Base-by-base conservation (phyloP, 2,329 filamentous ascomycete genomes). In the Pyricularia pennisetigena region DNA sequence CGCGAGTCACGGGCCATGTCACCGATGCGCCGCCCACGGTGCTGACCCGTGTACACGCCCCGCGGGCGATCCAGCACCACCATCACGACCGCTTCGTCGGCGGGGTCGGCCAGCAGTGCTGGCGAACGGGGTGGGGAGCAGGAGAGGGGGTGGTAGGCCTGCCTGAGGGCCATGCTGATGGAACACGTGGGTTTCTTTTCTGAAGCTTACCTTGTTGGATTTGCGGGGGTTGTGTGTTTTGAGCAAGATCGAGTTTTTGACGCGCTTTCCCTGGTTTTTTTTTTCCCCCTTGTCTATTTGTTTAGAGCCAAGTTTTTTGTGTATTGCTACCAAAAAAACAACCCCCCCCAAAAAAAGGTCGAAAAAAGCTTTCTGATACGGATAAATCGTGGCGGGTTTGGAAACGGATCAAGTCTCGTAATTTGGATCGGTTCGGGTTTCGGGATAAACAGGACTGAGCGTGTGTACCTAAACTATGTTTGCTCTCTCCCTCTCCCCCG, bases 11-110 rank as follows among this genome's bases (percentile, higher is more conserved):
- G 32, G 32, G 32, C 32, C 32, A 35, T 20, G 35, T 29, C 26
- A 12, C 2, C 14, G 41, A 59, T 54, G 23, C 30, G 24, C n/a
- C 14, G 7, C 26, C 6, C 20, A 12, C 65, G 28, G 26, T 14
- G n/a, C 16, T 67, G 41, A 24, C 54, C 65, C 26, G 49, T 67
- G 49, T 67, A 61, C 16, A 61, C 65, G 49, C 49, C 65, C 7
- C n/a, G 23, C 16, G 65, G 65, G 20, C 41, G 41, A 8, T 14
- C 57, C 2, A 67, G 23, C 9, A 66, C 23, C 29, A 54, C 23
- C 12, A 28, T 7, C 12, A 26, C 35, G 41, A 57, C 65, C 9
- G 9, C 65, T 4, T 29, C 41, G 26, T 23, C 14, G 24, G 23
- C 5, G 24, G 20, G 23, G 35, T 28, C 3, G 35, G 6, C 54